Base-by-base conservation (phyloP, 2,329 filamentous ascomycete species). In the Paecilomyces sp. region DNA sequence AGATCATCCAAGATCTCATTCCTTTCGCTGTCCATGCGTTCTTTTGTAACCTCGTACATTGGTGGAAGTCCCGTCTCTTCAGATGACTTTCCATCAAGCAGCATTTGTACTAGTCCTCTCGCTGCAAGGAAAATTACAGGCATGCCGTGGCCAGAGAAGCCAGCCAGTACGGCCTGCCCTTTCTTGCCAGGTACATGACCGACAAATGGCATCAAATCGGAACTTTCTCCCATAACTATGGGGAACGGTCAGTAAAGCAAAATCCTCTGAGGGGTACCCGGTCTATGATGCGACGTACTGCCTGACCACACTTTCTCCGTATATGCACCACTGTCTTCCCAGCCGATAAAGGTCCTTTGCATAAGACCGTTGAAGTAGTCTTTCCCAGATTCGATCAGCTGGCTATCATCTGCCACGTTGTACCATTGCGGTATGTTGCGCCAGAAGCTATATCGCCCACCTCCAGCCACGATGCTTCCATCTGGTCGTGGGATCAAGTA, bases 131-230 rank as follows among this genome's bases (percentile, higher is more conserved):
- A 82, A 58, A 84, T 84, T 34, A 85, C 70, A 1, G 85, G 85
- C 86, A 88, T 88, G 0, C 85, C 85, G 68, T 88, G 85, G 0
- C 87, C 87, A 63, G 87, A 86, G 63, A 88, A 88, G 3, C 83
- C 80, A 3, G 82, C 83, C 33, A 80, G 77, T 1, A 86, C 74
- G 77, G 82, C 87, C 25, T 88, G 66, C 0, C 79, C 77, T 3
- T 71, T 63, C 51, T 70, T 69, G 3, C 70, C 74, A 1, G 79
- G 80, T 56, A 79, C 75, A 3, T 71, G 63, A 0, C 85, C 85
- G 57, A 88, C 74, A 66, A 82, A 79, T 0, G 81, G 81, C 18
- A 79, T 66, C 1, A 76, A 77, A 66, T 84, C 81, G 1, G 74
- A 71, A 0, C 79, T 81, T 41, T 77, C 78, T 3, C 81, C 82